These are phyloP conservation scores for Suillus subalutaceus DNA, from an alignment of 768 basidiomycete genomes.

Conservation along the genomic window DNA sequence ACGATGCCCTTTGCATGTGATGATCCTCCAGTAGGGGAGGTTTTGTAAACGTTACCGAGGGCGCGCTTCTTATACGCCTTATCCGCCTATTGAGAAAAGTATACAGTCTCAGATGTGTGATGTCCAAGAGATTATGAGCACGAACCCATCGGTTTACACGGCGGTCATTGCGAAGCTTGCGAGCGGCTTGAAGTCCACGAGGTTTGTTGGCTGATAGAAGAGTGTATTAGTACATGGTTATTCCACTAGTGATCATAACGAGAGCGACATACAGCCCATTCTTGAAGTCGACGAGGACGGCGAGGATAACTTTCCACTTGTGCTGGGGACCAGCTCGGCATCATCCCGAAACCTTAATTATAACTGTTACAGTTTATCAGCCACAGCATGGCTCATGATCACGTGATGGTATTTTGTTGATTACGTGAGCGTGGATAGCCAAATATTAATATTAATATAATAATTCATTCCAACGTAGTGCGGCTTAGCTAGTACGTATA, in stretches of 20 bases:
- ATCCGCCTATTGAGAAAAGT: conserved; percentile 69
- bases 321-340: conserved; percentile 25
- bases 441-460: too few relatives aligned
- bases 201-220: conserved; percentile 86
- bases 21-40: conserved; percentile 98
- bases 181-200: conserved; percentile 97
- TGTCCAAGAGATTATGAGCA: conserved; percentile 21
- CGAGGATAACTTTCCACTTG: conserved; percentile 28
- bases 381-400: conserved; percentile 19
- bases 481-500: too few relatives aligned
- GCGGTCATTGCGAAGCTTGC: conserved; percentile 94
- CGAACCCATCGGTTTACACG: conserved; percentile 97
- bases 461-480: too few relatives aligned
- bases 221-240: neutral
- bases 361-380: conserved; percentile 47
- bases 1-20: conserved; percentile 99
- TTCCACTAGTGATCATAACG: conserved; percentile 3
- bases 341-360: conserved; percentile 45
- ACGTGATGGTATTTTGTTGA: conserved; percentile 11
- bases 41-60: conserved; percentile 99
- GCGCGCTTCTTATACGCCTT: conserved; percentile 99
- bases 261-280: conserved; percentile 80
- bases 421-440: too few relatives aligned
- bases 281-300: conserved; percentile 59
- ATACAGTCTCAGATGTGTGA: conserved; percentile 18